Evolutionary conservation across 371 early-diverging fungal genomes (phyloP), one percentile per base, ranked within the genome.

Genomic region (Rhizopus stolonifer): DNA sequence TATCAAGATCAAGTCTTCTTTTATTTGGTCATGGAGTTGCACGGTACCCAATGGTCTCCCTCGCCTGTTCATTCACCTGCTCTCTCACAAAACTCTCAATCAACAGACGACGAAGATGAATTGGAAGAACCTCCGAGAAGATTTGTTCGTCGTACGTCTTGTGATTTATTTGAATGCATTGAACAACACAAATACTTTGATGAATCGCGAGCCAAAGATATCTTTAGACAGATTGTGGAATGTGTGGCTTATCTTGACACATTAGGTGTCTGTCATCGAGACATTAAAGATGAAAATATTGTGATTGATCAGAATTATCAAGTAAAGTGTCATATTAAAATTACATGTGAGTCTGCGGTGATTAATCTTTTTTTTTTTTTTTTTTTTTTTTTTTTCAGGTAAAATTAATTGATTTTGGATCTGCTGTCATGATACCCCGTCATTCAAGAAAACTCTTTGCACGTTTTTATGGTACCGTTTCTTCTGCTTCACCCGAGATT

Each of bases 401-500:
- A 63, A 91, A 90, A 60, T 58, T 92, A 53, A 88, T 92, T 53
- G 93, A 92, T 64, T 92, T 92, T 72, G 93, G 93, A 2, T 77
- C 77, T 14, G 57, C 77, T 14, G 56, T 83, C 65, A 44, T 67
- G 42, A 52, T 70, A 17, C 69, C 70, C 19, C 68, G 69, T 17
- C 56, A 64, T 21, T 15, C 45, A 10, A 53, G 57, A 8, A 56
- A 58, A 17, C 50, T 64, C 18, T 70, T 69, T 42, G 60, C 54
- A n/a, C 58, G 67, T 18, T 77, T 77, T 50, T 73, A 71, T 47
- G 77, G 77, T 4, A 77, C 77, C 1, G 46, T 73, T 2, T 73
- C 77, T 2, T 74, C 72, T 61, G 89, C 90, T n/a, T 78, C 90
- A 22, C 92, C 92, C n/a, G 92, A 93, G 65, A 91, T 92, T 24